Evolutionary conservation across 1,284 basidiomycete species (phyloP).

Genomic region (Laetiporus sulphureus): DNA sequence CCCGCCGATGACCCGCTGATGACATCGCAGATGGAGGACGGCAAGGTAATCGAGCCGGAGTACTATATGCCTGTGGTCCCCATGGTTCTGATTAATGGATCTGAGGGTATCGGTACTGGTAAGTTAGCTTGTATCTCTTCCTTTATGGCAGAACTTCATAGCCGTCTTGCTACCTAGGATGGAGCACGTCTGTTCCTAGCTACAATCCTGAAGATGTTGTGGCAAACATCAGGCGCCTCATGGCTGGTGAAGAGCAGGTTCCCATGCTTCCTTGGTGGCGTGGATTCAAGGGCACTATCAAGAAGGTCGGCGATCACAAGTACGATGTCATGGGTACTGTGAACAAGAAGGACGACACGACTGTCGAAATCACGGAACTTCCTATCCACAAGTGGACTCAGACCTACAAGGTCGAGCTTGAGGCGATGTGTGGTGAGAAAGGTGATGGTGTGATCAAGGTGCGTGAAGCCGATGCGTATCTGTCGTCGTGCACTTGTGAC

Average conservation of each 20-base stretch:
- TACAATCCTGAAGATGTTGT: conserved; percentile 94
- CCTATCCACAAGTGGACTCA: conserved; percentile 97
- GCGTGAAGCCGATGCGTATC: conserved; percentile 3
- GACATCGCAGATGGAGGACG: conserved; percentile 85
- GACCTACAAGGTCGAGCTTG: conserved; percentile 87
- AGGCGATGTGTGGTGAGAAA: conserved; percentile 74
- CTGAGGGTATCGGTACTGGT: conserved; percentile 98
- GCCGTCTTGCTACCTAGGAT: conserved; percentile 48
- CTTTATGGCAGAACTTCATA: not conserved
- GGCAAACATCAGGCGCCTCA: conserved; percentile 79
- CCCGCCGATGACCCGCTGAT: conserved; percentile 83
- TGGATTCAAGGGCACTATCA: conserved; percentile 89
- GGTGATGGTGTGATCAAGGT: conserved; percentile 64
- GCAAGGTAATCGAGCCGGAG: conserved; percentile 86
- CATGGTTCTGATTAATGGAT: conserved; percentile 88
- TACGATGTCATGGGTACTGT: conserved; percentile 81
- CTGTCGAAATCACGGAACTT: conserved; percentile 92
- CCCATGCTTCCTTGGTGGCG: conserved; percentile 97
- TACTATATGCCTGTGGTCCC: conserved; percentile 93
- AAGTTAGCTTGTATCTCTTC: conserved; percentile 15
- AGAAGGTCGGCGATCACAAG: conserved; percentile 75
- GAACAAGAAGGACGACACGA: conserved; percentile 79
- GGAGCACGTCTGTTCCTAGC: conserved; percentile 92
- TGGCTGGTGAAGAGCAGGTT: conserved; percentile 81
- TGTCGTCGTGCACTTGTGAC: not conserved